Percentiles rank a stretch among this genome's conserved stretches.
These are phyloP conservation scores for Bocquillonia castaneifolia DNA, from an alignment of 441 rosid genomes.

Conservation along the genomic window DNA sequence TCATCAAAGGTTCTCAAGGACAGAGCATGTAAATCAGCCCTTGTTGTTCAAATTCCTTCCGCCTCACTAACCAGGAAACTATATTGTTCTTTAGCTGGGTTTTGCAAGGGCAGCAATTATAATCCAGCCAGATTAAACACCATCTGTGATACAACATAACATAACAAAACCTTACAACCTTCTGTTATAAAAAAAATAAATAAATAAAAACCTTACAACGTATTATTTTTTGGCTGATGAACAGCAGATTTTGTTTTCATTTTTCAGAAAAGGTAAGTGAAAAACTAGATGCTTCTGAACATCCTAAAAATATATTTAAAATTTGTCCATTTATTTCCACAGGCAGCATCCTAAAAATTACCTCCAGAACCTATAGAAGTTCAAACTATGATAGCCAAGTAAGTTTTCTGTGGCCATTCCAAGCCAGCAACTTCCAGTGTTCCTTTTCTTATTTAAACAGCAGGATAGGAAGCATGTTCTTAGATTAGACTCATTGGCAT, in stretches of 20 bases:
- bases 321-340: conserved; percentile 1
- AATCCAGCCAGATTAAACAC: not conserved
- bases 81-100: not conserved
- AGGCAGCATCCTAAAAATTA: conserved; percentile 1
- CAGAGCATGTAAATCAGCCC: not conserved
- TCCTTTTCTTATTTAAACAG: not conserved
- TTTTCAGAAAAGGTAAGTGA: not conserved
- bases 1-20: not conserved
- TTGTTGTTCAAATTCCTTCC: not conserved
- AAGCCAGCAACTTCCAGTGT: not conserved
- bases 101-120: not conserved
- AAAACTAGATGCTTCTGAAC: not conserved
- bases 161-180: not conserved
- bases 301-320: not conserved
- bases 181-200: too few species aligned
- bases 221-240: not conserved
- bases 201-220: too few species aligned
- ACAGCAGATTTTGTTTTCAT: not conserved
- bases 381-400: not conserved
- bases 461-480: not conserved
- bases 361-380: not conserved
- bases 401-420: not conserved
- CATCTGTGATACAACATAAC: not conserved
- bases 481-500: not conserved
- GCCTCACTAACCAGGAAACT: not conserved